These are phyloP conservation scores for Piper longum DNA, from an alignment of 164 flowering plant genomes.

Conservation along the genomic window DNA sequence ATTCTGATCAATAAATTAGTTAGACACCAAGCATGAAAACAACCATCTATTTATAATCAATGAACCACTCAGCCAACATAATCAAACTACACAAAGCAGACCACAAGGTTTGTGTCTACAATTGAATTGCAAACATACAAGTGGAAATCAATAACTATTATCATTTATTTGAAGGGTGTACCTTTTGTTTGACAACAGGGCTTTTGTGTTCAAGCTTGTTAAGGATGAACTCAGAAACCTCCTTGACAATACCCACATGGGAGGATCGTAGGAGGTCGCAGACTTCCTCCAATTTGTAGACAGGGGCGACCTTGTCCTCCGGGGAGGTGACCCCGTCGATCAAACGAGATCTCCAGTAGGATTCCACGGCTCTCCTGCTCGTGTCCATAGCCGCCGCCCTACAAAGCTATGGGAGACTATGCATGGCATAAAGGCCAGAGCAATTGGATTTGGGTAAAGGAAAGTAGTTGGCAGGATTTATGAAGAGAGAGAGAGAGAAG, in stretches of 20 bases:
- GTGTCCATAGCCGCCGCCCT: slow-evolving; percentile 39
- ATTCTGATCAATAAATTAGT: neutral
- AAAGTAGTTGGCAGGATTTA: too few species aligned
- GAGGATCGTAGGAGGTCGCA: slow-evolving; percentile 55
- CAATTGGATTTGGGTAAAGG: too few species aligned
- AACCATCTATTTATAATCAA: too few species aligned
- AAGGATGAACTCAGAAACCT: slow-evolving; percentile 65
- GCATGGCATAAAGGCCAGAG: too few species aligned
- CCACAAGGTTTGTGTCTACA: too few species aligned
- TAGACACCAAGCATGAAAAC: neutral
- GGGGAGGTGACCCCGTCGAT: slow-evolving; percentile 76
- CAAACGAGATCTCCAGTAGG: slow-evolving; percentile 94
- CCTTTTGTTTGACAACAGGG: slow-evolving; percentile 93
- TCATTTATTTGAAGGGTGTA: neutral
- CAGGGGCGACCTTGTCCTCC: slow-evolving; percentile 90
- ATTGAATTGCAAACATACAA: too few species aligned
- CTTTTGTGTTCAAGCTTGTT: slow-evolving; percentile 83
- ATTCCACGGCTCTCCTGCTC: slow-evolving; percentile 91
- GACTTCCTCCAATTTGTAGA: slow-evolving; percentile 55
- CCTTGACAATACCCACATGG: slow-evolving; percentile 67
- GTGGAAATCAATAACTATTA: too few species aligned
- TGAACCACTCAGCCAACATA: too few species aligned
- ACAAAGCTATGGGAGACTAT: too few species aligned
- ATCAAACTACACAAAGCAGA: too few species aligned
- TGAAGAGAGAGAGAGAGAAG: too few species aligned